These are phyloP conservation scores for Russula sp. DNA, from an alignment of 768 basidiomycete genomes.

Conservation along the genomic window DNA sequence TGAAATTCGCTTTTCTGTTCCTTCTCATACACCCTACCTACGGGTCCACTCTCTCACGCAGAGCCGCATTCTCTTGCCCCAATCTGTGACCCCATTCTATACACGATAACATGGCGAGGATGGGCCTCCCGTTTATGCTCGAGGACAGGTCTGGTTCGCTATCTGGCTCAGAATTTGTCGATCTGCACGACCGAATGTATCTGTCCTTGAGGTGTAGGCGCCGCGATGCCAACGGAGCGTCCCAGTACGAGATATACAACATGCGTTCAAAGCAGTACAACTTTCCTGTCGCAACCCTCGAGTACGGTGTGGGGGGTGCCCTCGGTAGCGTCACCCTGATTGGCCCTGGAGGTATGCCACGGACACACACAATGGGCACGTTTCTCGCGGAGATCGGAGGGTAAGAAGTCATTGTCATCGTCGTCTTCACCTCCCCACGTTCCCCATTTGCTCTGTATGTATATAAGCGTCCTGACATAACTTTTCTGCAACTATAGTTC, in stretches of 20 bases:
- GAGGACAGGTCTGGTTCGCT: conserved; percentile 55
- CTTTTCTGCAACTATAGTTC: not conserved
- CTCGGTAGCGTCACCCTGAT: conserved; percentile 6
- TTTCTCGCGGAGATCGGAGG: conserved; percentile 41
- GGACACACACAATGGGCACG: conserved; percentile 40
- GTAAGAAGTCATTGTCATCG: not conserved
- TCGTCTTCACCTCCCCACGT: not conserved
- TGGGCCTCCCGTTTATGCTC: conserved; percentile 56
- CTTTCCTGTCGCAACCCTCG: conserved; percentile 41
- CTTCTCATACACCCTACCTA: not conserved
- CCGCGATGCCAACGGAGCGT: conserved; percentile 35
- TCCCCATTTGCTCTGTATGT: not conserved
- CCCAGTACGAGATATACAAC: conserved; percentile 46
- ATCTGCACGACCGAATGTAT: conserved; percentile 56
- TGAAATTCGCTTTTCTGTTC: not conserved
- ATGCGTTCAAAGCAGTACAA: conserved; percentile 27
- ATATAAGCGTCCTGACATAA: not conserved
- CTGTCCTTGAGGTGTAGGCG: conserved; percentile 46
- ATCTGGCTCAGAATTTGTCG: conserved; percentile 51
- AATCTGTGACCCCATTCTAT: conserved; percentile 8
- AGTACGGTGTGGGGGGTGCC: conserved; percentile 37
- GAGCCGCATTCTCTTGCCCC: not conserved
- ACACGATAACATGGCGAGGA: conserved; percentile 35
- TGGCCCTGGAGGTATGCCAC: not conserved
- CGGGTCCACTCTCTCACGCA: not conserved